A percentile compares a stretch with the other conserved stretches of the same genome.
Conservation (phyloP, 169 alveolate species). For the Plasmodium adleri region DNA sequence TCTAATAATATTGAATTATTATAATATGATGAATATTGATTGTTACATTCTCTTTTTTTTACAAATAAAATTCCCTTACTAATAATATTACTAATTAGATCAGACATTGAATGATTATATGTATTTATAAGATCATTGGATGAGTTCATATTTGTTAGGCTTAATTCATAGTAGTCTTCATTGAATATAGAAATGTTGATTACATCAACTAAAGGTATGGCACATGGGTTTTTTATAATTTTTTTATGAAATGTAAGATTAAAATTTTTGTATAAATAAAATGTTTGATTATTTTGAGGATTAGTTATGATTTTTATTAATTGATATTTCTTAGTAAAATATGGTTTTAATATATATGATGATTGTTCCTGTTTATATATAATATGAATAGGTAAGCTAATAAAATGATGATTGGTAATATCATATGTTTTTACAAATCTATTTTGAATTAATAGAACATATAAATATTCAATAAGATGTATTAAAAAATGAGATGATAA, state of each 20-base stretch:
- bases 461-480: slow-evolving; percentile 56
- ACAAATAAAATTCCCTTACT: slow-evolving; percentile 71
- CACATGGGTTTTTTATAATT: background rate
- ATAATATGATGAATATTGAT: background rate
- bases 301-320: background rate
- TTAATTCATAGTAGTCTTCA: background rate
- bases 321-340: background rate
- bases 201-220: background rate
- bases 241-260: slow-evolving; percentile 11
- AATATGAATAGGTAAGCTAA: slow-evolving; percentile 57
- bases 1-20: too few relatives aligned
- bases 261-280: slow-evolving; percentile 13
- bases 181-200: background rate
- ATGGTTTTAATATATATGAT: slow-evolving; percentile 11
- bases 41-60: slow-evolving; percentile 37
- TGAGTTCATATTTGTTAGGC: background rate
- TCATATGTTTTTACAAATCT: slow-evolving; percentile 51
- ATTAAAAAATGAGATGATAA: slow-evolving; percentile 54
- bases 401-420: slow-evolving; percentile 32
- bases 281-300: background rate
- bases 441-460: slow-evolving; percentile 48
- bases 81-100: slow-evolving; percentile 46
- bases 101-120: background rate
- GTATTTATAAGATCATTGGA: background rate
- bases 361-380: slow-evolving; percentile 47